Percentiles rank a stretch among this genome's conserved stretches.
phyloP scores from a whole-genome alignment of 805 yeast genomes.

The Wickerhamomyces hampshirensis region DNA sequence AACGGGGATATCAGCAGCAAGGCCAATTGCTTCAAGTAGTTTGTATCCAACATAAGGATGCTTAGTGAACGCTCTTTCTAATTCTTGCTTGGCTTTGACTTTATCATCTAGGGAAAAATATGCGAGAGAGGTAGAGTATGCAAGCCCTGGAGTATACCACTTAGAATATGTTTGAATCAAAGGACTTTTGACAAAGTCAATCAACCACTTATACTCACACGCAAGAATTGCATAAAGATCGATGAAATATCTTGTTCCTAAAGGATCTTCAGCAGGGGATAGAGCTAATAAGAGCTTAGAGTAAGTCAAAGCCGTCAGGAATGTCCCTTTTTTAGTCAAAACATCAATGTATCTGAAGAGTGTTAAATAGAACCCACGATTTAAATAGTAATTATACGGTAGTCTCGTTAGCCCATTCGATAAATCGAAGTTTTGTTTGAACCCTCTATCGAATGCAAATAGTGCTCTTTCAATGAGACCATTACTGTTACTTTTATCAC shows the following conservation, averaged over 20 bases:
- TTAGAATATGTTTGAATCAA: conserved; percentile 50
- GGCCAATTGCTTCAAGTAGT: conserved; percentile 44
- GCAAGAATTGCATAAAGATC: conserved; percentile 72
- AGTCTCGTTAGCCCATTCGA: conserved; percentile 53
- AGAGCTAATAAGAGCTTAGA: conserved; percentile 66
- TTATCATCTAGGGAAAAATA: conserved; percentile 37
- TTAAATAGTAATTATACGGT: conserved; percentile 71
- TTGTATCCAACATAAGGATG: conserved; percentile 56
- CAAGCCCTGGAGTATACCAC: conserved; percentile 73
- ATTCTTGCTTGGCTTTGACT: conserved; percentile 41
- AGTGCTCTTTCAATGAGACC: conserved; percentile 74
- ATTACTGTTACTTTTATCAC: conserved; percentile 63
- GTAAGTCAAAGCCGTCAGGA: conserved; percentile 70
- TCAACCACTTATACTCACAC: conserved; percentile 58
- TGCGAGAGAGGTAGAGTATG: conserved; percentile 65
- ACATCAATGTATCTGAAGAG: conserved; percentile 67
- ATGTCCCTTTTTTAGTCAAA: conserved; percentile 73
- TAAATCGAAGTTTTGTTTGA: conserved; percentile 55
- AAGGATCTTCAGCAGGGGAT: conserved; percentile 75
- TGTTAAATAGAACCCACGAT: conserved; percentile 72
- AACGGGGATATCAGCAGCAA: conserved; percentile 26
- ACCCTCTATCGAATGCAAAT: conserved; percentile 73
- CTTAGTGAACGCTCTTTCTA: conserved; percentile 44
- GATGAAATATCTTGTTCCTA: conserved; percentile 78
- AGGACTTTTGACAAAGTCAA: conserved; percentile 52